Evolutionary conservation across 139 green algal genomes (phyloP).

Genomic region (Chlamydomonas sp.): DNA sequence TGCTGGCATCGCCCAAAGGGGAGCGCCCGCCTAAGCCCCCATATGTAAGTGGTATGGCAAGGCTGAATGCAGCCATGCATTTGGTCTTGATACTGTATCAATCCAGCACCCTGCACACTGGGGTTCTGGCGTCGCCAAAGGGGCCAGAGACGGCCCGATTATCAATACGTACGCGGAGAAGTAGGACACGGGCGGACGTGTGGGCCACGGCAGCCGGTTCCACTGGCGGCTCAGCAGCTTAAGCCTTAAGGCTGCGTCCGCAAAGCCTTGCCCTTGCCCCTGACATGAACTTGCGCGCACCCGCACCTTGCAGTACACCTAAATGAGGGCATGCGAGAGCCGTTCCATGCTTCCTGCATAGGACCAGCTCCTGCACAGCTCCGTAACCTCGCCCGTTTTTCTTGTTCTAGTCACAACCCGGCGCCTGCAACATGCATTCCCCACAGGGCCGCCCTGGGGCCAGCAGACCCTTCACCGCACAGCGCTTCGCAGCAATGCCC

Average conservation of each 20-base stretch:
- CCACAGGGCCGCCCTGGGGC: not conserved
- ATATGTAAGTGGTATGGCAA: constrained; percentile 16
- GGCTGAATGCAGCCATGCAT: not conserved
- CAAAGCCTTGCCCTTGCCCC: no score
- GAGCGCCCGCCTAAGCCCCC: constrained; percentile 20
- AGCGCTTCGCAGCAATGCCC: not conserved
- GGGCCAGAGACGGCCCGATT: not conserved
- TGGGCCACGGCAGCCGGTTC: no score
- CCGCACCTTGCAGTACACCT: not conserved
- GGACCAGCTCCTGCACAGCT: not conserved
- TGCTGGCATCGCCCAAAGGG: constrained; percentile 52
- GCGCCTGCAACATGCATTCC: no score
- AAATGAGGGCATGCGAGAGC: not conserved
- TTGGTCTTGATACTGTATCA: not conserved
- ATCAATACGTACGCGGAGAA: not conserved
- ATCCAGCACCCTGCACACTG: not conserved
- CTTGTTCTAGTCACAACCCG: not conserved
- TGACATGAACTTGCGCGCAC: no score
- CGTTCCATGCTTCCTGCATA: not conserved
- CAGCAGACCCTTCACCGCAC: not conserved
- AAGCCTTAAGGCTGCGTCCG: no score
- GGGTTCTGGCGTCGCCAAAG: not conserved
- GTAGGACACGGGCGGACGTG: no score
- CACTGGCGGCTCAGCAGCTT: no score
- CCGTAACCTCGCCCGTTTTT: not conserved